Base-by-base conservation (phyloP, 805 yeast genomes). In the Starmerella potacharoeniae region DNA sequence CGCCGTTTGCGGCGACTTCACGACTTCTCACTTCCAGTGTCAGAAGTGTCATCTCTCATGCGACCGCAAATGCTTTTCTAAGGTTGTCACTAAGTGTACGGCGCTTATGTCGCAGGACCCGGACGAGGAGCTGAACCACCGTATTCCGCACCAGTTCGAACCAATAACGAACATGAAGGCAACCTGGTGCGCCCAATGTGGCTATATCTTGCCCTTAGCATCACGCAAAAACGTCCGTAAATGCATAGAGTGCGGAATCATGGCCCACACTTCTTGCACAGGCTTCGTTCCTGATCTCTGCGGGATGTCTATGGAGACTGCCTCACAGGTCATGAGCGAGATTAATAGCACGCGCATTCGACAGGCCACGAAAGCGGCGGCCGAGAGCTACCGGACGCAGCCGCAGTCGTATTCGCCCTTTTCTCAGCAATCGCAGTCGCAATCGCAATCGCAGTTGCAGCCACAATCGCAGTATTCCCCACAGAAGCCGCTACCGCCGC, bases 111-210 rank as follows among this genome's bases (percentile, higher is more conserved):
- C 88, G 9, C 55, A 52, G 46, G 62, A 55, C 55, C 64, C 61
- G 17, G 90, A 83, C 63, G 83, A 73, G 84, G 90, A 86, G 69
- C 78, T 93, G 68, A 93, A 93, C 65, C 97, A 93, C 69, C 85
- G 95, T 61, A 93, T 93, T 62, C 98, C 98, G 37, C 99, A 93
- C 68, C 81, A 96, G 68, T 91, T 91, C 68, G 96, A 86, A 62
- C 90, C 91, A n/a, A 80, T 82, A 31, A 78, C 93, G 16, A 93
- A 93, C 66, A 83, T 89, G 71, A 95, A 96, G 64, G 95, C 99
- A 2, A 90, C 91, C 67, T 93, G 99, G 99, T 93, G 99, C 72
- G 93, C 97, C 64, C 99, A 93, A 68, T 93, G 99, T 77, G 99
- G 99, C 58, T 88, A 88, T 67, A 82, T 93, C 52, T 75, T 93